Evolutionary conservation across 495 filamentous ascomycete genomes (phyloP).

Genomic region (Aspergillus haitiensis): DNA sequence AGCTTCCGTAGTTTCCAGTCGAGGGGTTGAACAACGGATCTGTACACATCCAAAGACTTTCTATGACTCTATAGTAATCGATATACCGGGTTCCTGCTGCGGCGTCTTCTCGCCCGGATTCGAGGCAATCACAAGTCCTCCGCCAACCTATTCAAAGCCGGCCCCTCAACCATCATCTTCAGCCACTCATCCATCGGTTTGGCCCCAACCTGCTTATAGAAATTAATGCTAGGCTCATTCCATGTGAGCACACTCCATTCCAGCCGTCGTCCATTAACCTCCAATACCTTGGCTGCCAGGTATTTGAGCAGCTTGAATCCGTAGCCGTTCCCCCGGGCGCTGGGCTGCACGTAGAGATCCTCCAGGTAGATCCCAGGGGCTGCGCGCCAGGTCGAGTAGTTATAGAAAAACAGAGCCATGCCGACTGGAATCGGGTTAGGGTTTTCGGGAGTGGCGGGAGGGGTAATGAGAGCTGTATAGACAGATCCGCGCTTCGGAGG

Average conservation of each 20-base stretch:
- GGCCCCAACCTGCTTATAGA: conserved; percentile 83
- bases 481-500: conserved; percentile 41
- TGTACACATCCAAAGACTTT: too few relatives aligned
- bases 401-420: conserved; percentile 69
- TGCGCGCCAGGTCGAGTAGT: conserved; percentile 82
- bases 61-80: too few relatives aligned
- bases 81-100: too few relatives aligned
- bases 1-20: too few relatives aligned
- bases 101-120: too few relatives aligned
- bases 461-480: conserved; percentile 45
- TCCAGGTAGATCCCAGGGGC: conserved; percentile 91
- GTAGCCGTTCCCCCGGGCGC: conserved; percentile 72
- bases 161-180: conserved; percentile 82
- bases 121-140: conserved; percentile 20
- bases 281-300: conserved; percentile 70
- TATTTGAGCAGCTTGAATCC: conserved; percentile 72
- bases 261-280: conserved; percentile 69
- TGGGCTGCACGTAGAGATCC: conserved; percentile 79
- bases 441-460: conserved; percentile 30
- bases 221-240: conserved; percentile 87
- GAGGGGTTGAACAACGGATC: too few relatives aligned
- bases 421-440: conserved; percentile 47
- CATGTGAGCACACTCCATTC: conserved; percentile 92
- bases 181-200: conserved; percentile 82
- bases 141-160: conserved; percentile 62